Conservation (phyloP, 345 rosid genomes). For the Hibiscus trionum region DNA sequence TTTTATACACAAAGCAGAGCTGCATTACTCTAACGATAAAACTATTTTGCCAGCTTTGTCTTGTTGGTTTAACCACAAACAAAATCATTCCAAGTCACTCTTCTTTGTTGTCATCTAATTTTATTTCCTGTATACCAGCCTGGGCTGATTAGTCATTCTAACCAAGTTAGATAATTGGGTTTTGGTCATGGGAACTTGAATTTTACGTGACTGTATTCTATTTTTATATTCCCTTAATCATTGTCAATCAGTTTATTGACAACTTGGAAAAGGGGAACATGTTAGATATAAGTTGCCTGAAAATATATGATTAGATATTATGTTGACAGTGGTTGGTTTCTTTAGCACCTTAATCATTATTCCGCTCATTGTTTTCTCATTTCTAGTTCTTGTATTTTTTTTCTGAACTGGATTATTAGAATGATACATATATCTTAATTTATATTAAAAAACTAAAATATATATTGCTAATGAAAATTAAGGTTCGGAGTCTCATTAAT, state of each 20-base stretch:
- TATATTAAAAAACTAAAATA: no score
- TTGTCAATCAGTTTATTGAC: background rate
- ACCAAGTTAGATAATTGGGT: background rate
- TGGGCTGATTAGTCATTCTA: conserved; percentile 5
- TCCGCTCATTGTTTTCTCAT: no score
- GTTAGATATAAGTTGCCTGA: background rate
- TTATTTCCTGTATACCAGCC: conserved; percentile 14
- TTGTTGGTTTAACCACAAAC: conserved; percentile 24
- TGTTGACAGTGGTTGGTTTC: background rate
- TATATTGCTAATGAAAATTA: no score
- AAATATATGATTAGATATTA: background rate
- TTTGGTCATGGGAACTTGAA: background rate
- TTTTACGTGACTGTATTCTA: background rate
- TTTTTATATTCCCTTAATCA: background rate
- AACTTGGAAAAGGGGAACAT: background rate
- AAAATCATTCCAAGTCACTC: conserved; percentile 23
- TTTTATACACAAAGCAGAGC: conserved; percentile 9
- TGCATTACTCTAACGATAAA: background rate
- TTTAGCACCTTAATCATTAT: background rate
- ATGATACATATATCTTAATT: no score
- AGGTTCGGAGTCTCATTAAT: no score
- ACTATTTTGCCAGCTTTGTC: conserved; percentile 16
- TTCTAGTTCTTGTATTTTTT: background rate
- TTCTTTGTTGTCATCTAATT: conserved; percentile 10
- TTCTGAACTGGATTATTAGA: no score